These are phyloP conservation scores for Spathaspora arborariae DNA, from an alignment of 805 yeast genomes.

Conservation along the genomic window DNA sequence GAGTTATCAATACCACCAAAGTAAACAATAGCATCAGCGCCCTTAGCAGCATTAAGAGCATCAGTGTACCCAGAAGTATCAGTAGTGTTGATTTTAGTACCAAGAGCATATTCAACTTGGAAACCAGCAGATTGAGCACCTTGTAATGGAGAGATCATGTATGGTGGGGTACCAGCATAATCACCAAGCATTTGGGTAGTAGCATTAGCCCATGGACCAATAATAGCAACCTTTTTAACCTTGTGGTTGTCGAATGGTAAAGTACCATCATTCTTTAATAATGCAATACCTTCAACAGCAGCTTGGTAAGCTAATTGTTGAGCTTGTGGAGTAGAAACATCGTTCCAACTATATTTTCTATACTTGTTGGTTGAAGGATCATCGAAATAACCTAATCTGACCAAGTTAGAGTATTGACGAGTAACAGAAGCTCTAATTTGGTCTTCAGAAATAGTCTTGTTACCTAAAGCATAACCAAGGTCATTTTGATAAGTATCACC, in stretches of 20 bases:
- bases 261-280: constrained; percentile 10
- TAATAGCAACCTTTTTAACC: constrained; percentile 6
- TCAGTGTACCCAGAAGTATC: constrained; percentile 2
- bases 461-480: constrained; percentile 4
- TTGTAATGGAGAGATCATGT: constrained; percentile 5
- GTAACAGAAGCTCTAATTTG: constrained; percentile 4
- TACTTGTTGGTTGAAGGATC: constrained; percentile 1
- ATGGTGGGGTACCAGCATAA: constrained; percentile 7
- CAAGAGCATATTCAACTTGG: constrained; percentile 5
- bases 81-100: constrained; percentile 5
- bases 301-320: constrained; percentile 7
- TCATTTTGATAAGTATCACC: constrained; percentile 5
- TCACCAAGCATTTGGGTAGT: constrained; percentile 6
- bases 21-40: constrained; percentile 7
- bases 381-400: constrained; percentile 7
- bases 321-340: constrained; percentile 6
- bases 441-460: constrained; percentile 2
- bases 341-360: constrained; percentile 6
- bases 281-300: constrained; percentile 10
- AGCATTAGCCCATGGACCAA: constrained; percentile 9
- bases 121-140: constrained; percentile 4
- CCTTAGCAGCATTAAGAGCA: constrained; percentile 5
- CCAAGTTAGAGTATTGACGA: constrained; percentile 5
- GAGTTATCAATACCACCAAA: constrained; percentile 6
- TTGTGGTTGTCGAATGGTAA: constrained; percentile 6